phyloP scores from a whole-genome alignment of 2,329 filamentous ascomycete species.

The Alternaria longipes region DNA sequence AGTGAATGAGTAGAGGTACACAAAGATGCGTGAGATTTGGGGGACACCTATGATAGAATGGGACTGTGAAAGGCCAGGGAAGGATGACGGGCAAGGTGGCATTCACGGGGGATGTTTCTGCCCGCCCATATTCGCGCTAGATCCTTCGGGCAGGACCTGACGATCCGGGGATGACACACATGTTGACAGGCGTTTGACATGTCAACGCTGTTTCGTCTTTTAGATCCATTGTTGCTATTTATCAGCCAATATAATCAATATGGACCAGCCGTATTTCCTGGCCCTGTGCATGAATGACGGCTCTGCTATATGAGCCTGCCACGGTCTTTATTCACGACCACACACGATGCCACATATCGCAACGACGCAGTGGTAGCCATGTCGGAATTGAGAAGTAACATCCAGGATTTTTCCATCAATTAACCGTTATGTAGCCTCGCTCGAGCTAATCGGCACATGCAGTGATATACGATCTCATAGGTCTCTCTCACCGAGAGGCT shows the following conservation, averaged over 20 bases:
- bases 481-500: constrained; percentile 1
- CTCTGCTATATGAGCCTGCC: not conserved
- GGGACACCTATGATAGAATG: not conserved
- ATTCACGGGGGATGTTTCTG: not conserved
- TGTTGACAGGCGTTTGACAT: not conserved
- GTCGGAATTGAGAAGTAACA: too few species aligned
- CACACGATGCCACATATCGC: not conserved
- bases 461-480: not conserved
- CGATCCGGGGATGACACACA: constrained; percentile 3
- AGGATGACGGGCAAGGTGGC: not conserved
- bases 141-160: not conserved
- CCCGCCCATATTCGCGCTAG: constrained; percentile 2
- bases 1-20: not conserved
- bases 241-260: not conserved
- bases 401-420: too few species aligned
- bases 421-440: not conserved
- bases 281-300: fast-evolving
- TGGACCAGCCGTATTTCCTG: not conserved
- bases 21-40: not conserved
- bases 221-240: not conserved
- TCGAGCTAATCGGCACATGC: not conserved
- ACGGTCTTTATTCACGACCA: not conserved
- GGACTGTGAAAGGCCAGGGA: not conserved
- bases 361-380: not conserved
- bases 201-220: not conserved